Evolutionary conservation across 2,329 filamentous ascomycete genomes (phyloP), one percentile per base, ranked within the genome.

Genomic region (Amauroascus niger): DNA sequence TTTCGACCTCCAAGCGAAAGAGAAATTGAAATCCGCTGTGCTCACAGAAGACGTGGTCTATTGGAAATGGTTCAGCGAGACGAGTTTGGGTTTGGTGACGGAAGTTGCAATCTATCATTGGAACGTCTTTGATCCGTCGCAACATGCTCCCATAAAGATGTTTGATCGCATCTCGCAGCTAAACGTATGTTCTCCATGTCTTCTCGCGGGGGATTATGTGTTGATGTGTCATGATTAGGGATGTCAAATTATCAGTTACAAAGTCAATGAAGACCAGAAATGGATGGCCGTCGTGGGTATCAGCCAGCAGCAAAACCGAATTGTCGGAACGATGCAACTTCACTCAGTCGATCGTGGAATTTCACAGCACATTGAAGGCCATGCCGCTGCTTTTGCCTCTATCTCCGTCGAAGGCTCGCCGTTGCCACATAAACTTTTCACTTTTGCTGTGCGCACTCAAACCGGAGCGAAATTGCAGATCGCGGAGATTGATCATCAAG

Each of bases 231-330:
- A 7, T 35, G 24, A 30, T 40, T 64, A 94, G 88, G 86, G 86
- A 61, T 94, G 88, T 73, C 93, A 98, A 81, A 98, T 98, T 72
- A 98, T 98, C 81, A 98, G 97, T 76, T 98, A 98, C 75, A 88
- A 91, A 62, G 87, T 94, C 63, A 96, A 91, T 71, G 82, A 84
- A 60, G 91, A 98, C 61, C 88, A 89, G 69, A 95, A 95, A 74
- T 98, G 93, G 93, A 95, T 95, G 84, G 90, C 94, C 28, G 84
- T 96, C 54, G 89, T 98, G 55, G 93, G 93, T 65, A 98, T 98
- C 64, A 90, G 90, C 55, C 88, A 90, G 69, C 87, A 94, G 67
- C 84, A 90, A 68, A 91, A 90, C 54, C 88, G 93, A 57, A 90
- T 98, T 40, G 90, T 94, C 40, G 93, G 93, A 61, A 87, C 88